phyloP scores from a whole-genome alignment of 148 eudicot species.

The Rhododendron ovatum region DNA sequence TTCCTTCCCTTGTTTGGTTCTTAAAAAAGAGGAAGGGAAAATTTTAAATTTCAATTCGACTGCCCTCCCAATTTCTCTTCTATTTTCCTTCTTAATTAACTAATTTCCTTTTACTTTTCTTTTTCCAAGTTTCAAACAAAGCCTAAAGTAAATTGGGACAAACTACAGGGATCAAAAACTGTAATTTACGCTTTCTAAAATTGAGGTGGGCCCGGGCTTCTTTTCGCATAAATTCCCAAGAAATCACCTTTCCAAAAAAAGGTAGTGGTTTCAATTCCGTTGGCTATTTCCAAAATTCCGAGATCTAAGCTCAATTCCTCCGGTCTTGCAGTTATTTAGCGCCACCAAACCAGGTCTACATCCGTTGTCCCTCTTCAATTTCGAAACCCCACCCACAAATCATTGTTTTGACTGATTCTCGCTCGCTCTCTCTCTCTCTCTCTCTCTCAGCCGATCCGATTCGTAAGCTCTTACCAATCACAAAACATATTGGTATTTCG shows the following conservation, averaged over 20 bases:
- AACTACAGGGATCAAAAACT: not conserved
- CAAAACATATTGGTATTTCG: not conserved
- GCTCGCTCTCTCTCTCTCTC: not conserved
- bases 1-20: too few species aligned
- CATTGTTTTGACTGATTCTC: not conserved
- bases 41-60: too few species aligned
- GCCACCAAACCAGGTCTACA: not conserved
- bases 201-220: not conserved
- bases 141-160: not conserved
- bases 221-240: not conserved
- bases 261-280: not conserved
- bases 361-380: not conserved
- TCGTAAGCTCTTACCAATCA: not conserved
- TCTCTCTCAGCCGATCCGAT: not conserved
- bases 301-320: not conserved
- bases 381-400: not conserved
- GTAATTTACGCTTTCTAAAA: not conserved
- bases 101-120: too few species aligned
- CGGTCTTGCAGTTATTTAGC: not conserved
- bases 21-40: too few species aligned
- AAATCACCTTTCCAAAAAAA: not conserved
- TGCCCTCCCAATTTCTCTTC: too few species aligned
- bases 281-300: not conserved
- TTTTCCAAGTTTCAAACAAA: too few species aligned
- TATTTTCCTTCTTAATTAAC: too few species aligned